Evolutionary conservation across 139 green algal species (phyloP).

Genomic region (Chlamydomonas eustigma): DNA sequence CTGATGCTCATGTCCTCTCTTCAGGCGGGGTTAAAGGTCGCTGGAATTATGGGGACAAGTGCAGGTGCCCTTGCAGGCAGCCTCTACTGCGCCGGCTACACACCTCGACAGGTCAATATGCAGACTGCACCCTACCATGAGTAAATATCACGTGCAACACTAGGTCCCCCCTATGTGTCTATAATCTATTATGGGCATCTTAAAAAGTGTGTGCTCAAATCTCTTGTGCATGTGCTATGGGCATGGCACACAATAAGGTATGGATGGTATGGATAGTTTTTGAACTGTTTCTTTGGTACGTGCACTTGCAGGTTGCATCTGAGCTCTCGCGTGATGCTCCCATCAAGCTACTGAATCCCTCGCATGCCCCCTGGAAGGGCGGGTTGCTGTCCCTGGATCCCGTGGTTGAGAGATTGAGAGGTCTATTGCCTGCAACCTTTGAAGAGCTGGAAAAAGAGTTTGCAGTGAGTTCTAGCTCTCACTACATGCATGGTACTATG

Average conservation of each 20-base stretch:
- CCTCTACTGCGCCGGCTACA: slow-evolving; percentile 74
- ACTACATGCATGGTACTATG: no score
- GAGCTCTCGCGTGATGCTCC: slow-evolving; percentile 62
- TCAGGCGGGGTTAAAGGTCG: slow-evolving; percentile 56
- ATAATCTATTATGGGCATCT: no score
- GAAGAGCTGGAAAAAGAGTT: slow-evolving; percentile 75
- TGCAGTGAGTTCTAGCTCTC: slow-evolving; percentile 35
- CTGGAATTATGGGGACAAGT: slow-evolving; percentile 76
- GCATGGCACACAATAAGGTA: no score
- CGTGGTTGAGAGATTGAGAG: slow-evolving; percentile 59
- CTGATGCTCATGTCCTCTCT: not conserved
- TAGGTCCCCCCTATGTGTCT: no score
- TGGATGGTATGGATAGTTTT: no score
- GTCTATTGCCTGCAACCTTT: slow-evolving; percentile 77
- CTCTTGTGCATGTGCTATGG: no score
- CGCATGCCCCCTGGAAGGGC: slow-evolving; percentile 58
- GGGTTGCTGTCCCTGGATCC: slow-evolving; percentile 67
- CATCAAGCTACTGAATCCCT: slow-evolving; percentile 58
- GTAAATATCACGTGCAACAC: no score
- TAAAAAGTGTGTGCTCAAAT: no score
- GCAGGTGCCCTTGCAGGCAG: slow-evolving; percentile 70
- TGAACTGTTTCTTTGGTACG: not conserved
- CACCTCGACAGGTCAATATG: slow-evolving; percentile 50
- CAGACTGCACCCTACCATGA: no score
- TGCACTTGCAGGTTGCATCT: slow-evolving; percentile 46